Conservation (phyloP, 108 stramenopile species). For the Nitzschia sp. region DNA sequence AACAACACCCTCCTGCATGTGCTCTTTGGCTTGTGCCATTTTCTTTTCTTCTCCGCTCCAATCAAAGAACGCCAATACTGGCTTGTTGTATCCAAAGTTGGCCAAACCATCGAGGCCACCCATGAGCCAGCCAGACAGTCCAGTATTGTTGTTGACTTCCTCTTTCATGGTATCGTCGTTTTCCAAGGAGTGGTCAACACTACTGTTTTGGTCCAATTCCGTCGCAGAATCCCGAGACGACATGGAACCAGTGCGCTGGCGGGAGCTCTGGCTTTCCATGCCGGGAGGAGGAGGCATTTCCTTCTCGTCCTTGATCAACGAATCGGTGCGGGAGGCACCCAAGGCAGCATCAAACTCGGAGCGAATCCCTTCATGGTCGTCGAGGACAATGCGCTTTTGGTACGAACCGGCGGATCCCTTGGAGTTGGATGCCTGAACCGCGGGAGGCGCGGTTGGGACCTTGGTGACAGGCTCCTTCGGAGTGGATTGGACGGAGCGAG, state of each 20-base stretch:
- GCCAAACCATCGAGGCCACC: constrained; percentile 15
- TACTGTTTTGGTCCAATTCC: not conserved
- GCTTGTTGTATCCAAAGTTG: constrained; percentile 14
- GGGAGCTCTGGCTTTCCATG: not conserved
- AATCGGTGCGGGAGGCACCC: not conserved
- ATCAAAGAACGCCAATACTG: constrained; percentile 7
- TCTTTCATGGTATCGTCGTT: not conserved
- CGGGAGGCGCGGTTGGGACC: not conserved
- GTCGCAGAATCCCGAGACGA: not conserved
- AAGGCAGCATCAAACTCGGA: not conserved
- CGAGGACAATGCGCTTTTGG: not conserved
- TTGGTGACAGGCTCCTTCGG: not conserved
- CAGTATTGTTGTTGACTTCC: not conserved
- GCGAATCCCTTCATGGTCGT: not conserved
- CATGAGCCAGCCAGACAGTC: constrained; percentile 5
- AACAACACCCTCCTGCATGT: not conserved
- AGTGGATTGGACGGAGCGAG: not conserved
- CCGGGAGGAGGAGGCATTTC: not conserved
- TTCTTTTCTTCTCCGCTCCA: constrained; percentile 25
- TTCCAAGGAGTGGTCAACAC: not conserved
- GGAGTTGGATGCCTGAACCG: not conserved
- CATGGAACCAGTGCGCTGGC: not conserved
- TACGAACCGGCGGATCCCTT: not conserved
- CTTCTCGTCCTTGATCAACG: not conserved
- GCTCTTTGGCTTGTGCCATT: not conserved